A percentile compares a stretch with the other conserved stretches of the same genome.
phyloP scores from a whole-genome alignment of 305 asterid species.

The Fraxinus platypoda region DNA sequence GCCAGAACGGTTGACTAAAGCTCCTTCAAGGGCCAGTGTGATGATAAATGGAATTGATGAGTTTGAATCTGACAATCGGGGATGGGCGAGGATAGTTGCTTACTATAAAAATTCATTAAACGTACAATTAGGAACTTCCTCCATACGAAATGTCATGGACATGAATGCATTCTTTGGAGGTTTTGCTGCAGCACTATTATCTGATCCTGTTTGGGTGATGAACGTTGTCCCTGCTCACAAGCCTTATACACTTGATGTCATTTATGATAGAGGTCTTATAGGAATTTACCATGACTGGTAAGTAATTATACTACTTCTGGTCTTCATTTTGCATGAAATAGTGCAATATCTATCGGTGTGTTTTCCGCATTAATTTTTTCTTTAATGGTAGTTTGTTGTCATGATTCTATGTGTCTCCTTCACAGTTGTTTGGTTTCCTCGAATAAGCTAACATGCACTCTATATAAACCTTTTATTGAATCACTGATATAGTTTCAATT shows the following conservation, averaged over 20 bases:
- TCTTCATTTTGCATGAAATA: background rate
- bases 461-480: background rate
- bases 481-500: background rate
- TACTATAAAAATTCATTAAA: constrained; percentile 75
- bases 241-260: constrained; percentile 79
- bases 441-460: background rate
- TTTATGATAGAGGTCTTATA: constrained; percentile 90
- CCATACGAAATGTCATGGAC: constrained; percentile 93
- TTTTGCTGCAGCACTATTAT: constrained; percentile 76
- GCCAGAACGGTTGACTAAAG: constrained; percentile 72
- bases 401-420: background rate
- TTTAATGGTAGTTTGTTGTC: background rate
- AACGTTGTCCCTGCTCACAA: constrained; percentile 82
- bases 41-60: constrained; percentile 65
- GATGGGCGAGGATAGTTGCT: constrained; percentile 76
- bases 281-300: constrained; percentile 97
- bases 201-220: constrained; percentile 99
- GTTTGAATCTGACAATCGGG: constrained; percentile 80
- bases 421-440: background rate
- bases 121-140: constrained; percentile 73
- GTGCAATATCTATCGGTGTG: background rate
- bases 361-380: background rate
- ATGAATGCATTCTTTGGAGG: constrained; percentile 97
- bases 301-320: constrained; percentile 26
- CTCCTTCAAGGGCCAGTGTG: constrained; percentile 72